phyloP scores from a whole-genome alignment of 2,329 filamentous ascomycete species.

The Corniculantispora saksenae region DNA sequence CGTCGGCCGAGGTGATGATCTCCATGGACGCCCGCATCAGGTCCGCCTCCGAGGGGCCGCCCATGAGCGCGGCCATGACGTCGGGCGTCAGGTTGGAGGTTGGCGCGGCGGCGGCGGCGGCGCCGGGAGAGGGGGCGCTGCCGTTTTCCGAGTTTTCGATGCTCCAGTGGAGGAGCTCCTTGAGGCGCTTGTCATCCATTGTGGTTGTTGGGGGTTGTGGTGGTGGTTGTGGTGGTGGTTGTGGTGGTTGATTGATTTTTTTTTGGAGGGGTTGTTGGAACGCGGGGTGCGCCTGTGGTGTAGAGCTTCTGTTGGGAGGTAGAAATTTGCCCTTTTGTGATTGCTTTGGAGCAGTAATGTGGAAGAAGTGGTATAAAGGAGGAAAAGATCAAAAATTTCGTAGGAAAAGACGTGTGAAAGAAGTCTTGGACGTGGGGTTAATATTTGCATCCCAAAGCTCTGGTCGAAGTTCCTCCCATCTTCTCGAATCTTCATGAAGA shows the following conservation, averaged over 20 bases:
- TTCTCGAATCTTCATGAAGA: slow-evolving; percentile 21
- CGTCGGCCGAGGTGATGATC: slow-evolving; percentile 64
- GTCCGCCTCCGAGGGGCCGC: slow-evolving; percentile 85
- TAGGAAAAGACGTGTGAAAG: neutral
- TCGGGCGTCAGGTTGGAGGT: slow-evolving; percentile 61
- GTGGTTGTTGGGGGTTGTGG: neutral
- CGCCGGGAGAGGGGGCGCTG: slow-evolving; percentile 34
- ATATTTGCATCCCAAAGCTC: slow-evolving; percentile 20
- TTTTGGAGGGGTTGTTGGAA: slow-evolving; percentile 9
- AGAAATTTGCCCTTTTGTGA: neutral
- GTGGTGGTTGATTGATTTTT: neutral
- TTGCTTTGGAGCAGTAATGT: neutral
- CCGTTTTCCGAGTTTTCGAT: slow-evolving; percentile 49
- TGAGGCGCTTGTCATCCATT: slow-evolving; percentile 62
- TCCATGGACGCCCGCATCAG: slow-evolving; percentile 86
- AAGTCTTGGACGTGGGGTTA: slow-evolving; percentile 13
- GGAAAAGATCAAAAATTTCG: neutral
- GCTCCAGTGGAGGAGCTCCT: slow-evolving; percentile 79
- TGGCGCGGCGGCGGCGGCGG: slow-evolving; percentile 26
- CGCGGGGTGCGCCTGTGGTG: neutral
- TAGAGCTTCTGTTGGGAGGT: neutral
- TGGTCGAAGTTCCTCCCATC: slow-evolving; percentile 18
- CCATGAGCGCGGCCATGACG: slow-evolving; percentile 73
- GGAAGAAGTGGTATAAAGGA: neutral
- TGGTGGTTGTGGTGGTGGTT: no score